Percentiles rank a stretch among this genome's conserved stretches.
Conservation (phyloP, 2,329 filamentous ascomycete species). For the Bipolaris oryzae region DNA sequence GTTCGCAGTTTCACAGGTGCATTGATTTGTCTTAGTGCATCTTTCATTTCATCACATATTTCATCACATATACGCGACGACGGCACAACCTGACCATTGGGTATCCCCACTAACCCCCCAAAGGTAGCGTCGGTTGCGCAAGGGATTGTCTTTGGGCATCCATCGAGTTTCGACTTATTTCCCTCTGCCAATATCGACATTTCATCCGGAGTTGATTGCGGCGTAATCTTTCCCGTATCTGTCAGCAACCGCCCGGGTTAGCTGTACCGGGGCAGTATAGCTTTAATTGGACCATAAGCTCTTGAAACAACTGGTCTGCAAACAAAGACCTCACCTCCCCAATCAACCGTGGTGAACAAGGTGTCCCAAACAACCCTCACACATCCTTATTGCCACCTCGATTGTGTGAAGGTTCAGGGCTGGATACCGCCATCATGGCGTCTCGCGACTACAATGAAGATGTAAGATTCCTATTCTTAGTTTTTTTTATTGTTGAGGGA, state of each 20-base stretch:
- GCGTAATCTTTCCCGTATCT: neutral
- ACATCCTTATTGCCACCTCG: neutral
- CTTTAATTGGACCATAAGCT: neutral
- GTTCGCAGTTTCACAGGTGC: too few relatives aligned
- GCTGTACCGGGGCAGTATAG: neutral
- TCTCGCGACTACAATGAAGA: conserved; percentile 15
- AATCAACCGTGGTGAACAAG: neutral
- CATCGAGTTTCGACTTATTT: neutral
- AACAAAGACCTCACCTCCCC: neutral
- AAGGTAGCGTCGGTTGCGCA: neutral
- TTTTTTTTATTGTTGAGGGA: too few relatives aligned
- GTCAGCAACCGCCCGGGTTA: neutral
- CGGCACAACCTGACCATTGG: neutral
- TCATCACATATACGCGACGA: too few relatives aligned
- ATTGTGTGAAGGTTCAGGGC: neutral
- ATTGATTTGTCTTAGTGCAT: too few relatives aligned
- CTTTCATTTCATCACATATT: too few relatives aligned
- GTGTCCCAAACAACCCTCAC: neutral
- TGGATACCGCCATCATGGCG: conserved; percentile 8
- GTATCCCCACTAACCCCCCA: neutral
- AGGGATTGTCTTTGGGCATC: neutral
- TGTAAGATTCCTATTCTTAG: neutral
- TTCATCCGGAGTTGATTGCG: neutral
- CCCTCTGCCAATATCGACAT: conserved; percentile 3
- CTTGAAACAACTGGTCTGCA: neutral